Conservation (phyloP, 345 rosid species). For the Ceriops zippeliana region DNA sequence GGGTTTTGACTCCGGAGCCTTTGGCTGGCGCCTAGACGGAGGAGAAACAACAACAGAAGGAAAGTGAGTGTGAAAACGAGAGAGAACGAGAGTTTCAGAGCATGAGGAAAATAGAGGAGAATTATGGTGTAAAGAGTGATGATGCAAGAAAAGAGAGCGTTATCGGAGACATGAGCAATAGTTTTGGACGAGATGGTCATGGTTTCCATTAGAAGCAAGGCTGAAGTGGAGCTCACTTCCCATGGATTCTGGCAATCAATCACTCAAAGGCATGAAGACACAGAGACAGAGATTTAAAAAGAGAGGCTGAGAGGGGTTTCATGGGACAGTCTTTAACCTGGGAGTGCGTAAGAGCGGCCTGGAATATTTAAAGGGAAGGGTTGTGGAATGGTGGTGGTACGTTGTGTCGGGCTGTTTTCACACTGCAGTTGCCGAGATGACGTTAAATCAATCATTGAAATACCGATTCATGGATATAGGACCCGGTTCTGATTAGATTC, state of each 20-base stretch:
- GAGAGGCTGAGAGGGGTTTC: neutral
- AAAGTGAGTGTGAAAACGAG: conserved; percentile 52
- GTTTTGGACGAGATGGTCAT: conserved; percentile 8
- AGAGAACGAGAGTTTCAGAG: conserved; percentile 35
- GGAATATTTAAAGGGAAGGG: conserved; percentile 25
- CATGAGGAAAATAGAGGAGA: conserved; percentile 54
- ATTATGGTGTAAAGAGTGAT: conserved; percentile 44
- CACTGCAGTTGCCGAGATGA: conserved; percentile 19
- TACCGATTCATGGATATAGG: neutral
- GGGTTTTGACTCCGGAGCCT: conserved; percentile 11
- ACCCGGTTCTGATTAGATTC: too few species aligned
- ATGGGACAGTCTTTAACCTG: neutral
- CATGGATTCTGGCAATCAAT: conserved; percentile 13
- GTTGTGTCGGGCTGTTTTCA: conserved; percentile 6
- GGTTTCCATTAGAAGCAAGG: neutral
- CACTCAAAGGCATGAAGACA: conserved; percentile 22
- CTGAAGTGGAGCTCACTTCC: conserved; percentile 11
- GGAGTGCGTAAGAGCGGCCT: conserved; percentile 31
- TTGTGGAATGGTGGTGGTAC: neutral
- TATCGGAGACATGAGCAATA: conserved; percentile 11
- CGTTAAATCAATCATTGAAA: neutral
- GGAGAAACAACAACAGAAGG: conserved; percentile 42
- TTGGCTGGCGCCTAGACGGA: conserved; percentile 46
- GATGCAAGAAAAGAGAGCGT: conserved; percentile 58
- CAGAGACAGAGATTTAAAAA: too few species aligned